Evolutionary conservation across 305 asterid species (phyloP).

Genomic region (Fraxinus platypoda): DNA sequence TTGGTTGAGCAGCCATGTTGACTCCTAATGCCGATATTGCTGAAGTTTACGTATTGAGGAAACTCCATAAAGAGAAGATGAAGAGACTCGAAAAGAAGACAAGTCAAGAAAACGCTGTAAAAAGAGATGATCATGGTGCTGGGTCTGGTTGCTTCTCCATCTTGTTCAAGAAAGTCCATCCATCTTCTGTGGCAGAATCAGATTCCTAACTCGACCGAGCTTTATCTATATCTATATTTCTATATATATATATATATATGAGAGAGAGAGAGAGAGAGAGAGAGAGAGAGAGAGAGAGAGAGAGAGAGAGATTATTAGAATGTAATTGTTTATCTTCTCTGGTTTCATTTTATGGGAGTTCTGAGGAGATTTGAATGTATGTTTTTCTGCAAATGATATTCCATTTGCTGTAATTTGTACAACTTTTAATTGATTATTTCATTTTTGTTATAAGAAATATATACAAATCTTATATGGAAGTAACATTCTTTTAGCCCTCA

Average conservation of each 20-base stretch:
- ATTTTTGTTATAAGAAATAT: too few relatives aligned
- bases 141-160: neutral
- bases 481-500: neutral
- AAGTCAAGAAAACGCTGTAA: neutral
- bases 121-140: neutral
- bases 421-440: too few relatives aligned
- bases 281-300: neutral
- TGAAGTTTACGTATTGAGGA: neutral
- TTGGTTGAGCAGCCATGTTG: neutral
- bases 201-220: neutral
- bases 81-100: neutral
- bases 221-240: too few relatives aligned
- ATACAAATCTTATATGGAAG: too few relatives aligned
- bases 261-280: too few relatives aligned
- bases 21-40: neutral
- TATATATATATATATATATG: too few relatives aligned
- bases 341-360: neutral
- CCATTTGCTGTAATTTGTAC: too few relatives aligned
- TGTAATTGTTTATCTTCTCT: neutral
- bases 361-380: neutral
- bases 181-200: neutral
- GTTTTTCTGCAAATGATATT: neutral
- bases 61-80: neutral
- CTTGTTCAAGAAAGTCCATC: neutral
- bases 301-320: neutral